Base-by-base conservation (phyloP, 148 eudicot genomes). In the Pouteria glomerata region DNA sequence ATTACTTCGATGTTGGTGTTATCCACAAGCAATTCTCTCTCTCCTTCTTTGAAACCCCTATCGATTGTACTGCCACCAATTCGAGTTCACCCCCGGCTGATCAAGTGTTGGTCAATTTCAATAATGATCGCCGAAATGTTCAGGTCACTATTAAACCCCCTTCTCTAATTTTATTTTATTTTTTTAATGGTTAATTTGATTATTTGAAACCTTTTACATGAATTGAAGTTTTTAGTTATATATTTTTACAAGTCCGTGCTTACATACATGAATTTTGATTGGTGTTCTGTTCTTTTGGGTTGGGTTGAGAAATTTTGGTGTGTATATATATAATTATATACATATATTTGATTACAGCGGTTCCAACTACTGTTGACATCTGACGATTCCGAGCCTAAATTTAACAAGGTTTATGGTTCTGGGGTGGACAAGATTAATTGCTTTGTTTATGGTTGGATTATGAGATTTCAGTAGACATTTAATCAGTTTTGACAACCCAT, bases 1-100 rank as follows among this genome's bases (percentile, higher is more conserved):
- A n/a, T n/a, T n/a, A n/a, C n/a, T n/a, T n/a, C 12, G 87, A 84
- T 30, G 84, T 80, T 2, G 87, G 84, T 5, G 82, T 84, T 41
- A 77, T 84, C 19, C 78, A 34, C 30, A 84, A 84, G 78, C 87
- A 84, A 56, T 84, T 80, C 26, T 73, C 84, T 8, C 29, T 78
- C 39, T 84, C 87, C 10, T 59, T 66, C 35, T 84, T 81, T 47
- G 87, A 83, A 62, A 71, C 62, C 19, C 87, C 82, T 0, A 42
- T 50, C 19, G 82, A 80, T 50, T 84, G 87, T 48, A 34, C 66
- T 4, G 72, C 57, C 19, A 27, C 26, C 13, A 30, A 44, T 6
- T 14, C 44, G 18, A 24, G 2, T 33, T 59, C 63, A 23, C 31
- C 51, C 21, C 41, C 21, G 1, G 21, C 0, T 33, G 63, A 59